Evolutionary conservation across 768 basidiomycete species (phyloP).

Genomic region (Hypholoma fasciculare): DNA sequence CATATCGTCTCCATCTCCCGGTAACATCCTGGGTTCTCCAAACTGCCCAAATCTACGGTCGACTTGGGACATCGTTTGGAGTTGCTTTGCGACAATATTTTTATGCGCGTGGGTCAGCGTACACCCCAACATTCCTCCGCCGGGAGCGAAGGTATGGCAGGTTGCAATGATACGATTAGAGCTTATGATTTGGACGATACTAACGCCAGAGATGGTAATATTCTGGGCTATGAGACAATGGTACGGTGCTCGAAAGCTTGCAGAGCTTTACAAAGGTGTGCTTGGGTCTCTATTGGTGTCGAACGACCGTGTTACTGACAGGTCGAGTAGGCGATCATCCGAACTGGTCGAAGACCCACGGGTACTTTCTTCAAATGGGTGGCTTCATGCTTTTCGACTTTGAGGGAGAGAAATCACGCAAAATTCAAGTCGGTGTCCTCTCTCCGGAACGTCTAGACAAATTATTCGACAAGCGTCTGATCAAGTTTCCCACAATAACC

Average conservation of each 20-base stretch:
- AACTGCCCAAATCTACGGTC: slow-evolving; percentile 5
- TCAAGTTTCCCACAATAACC: slow-evolving; percentile 8
- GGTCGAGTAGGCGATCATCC: background rate
- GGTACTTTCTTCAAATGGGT: slow-evolving; percentile 17
- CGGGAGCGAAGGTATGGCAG: slow-evolving; percentile 4
- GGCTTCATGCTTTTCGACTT: slow-evolving; percentile 7
- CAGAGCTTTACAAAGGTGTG: slow-evolving; percentile 1
- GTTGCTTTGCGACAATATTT: slow-evolving; percentile 10
- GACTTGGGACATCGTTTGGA: slow-evolving; percentile 12
- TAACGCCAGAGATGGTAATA: slow-evolving; percentile 20
- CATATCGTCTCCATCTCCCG: background rate
- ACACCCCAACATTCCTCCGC: slow-evolving; percentile 9
- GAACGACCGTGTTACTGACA: background rate
- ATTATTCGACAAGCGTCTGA: slow-evolving; percentile 2
- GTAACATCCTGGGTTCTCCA: background rate
- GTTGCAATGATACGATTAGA: slow-evolving; percentile 2
- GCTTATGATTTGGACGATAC: slow-evolving; percentile 14
- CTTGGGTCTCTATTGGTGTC: background rate
- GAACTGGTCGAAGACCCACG: slow-evolving; percentile 14
- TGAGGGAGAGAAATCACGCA: background rate
- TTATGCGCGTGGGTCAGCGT: slow-evolving; percentile 13
- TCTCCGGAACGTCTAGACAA: slow-evolving; percentile 1
- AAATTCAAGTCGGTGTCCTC: background rate
- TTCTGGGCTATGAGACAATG: slow-evolving; percentile 21
- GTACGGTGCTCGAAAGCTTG: slow-evolving; percentile 10